Conservation (phyloP, 2,329 filamentous ascomycete genomes). For the Trichophaea hybrida region DNA sequence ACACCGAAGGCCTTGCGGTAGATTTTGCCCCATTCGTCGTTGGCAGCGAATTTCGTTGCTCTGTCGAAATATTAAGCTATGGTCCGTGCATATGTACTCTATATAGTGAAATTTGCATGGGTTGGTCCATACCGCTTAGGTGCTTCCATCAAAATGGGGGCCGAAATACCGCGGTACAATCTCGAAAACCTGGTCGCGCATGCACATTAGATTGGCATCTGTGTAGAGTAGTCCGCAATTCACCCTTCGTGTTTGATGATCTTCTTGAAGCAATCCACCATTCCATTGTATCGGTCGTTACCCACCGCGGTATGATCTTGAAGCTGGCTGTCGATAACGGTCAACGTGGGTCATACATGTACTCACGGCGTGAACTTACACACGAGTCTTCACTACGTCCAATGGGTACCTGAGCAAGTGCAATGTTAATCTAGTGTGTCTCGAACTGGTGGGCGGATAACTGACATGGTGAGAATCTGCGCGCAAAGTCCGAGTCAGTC, state of each 20-base stretch:
- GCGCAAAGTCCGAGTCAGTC: slow-evolving; percentile 20
- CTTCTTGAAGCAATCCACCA: slow-evolving; percentile 96
- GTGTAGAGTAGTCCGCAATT: slow-evolving; percentile 25
- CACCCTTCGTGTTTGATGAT: slow-evolving; percentile 94
- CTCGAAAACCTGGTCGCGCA: slow-evolving; percentile 52
- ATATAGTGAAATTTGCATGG: not conserved
- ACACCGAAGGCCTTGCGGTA: slow-evolving; percentile 78
- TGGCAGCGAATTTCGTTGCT: slow-evolving; percentile 97
- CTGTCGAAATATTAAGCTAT: slow-evolving; percentile 32
- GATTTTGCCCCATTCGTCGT: slow-evolving; percentile 93
- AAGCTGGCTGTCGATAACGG: slow-evolving; percentile 52
- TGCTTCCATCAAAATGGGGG: slow-evolving; percentile 95
- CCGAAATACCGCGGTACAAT: slow-evolving; percentile 87
- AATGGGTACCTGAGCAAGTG: slow-evolving; percentile 66
- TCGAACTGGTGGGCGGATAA: slow-evolving; percentile 12
- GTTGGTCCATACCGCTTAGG: slow-evolving; percentile 48
- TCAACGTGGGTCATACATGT: slow-evolving; percentile 1
- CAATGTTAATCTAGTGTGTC: not conserved
- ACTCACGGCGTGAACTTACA: slow-evolving; percentile 44
- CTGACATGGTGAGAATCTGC: slow-evolving; percentile 78
- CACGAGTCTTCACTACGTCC: slow-evolving; percentile 95
- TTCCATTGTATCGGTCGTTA: slow-evolving; percentile 83
- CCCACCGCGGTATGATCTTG: slow-evolving; percentile 58
- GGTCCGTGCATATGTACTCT: not conserved
- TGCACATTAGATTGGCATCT: not conserved